Evolutionary conservation across 495 filamentous ascomycete genomes (phyloP), one percentile per base, ranked within the genome.

Genomic region (Durotheca rogersii): DNA sequence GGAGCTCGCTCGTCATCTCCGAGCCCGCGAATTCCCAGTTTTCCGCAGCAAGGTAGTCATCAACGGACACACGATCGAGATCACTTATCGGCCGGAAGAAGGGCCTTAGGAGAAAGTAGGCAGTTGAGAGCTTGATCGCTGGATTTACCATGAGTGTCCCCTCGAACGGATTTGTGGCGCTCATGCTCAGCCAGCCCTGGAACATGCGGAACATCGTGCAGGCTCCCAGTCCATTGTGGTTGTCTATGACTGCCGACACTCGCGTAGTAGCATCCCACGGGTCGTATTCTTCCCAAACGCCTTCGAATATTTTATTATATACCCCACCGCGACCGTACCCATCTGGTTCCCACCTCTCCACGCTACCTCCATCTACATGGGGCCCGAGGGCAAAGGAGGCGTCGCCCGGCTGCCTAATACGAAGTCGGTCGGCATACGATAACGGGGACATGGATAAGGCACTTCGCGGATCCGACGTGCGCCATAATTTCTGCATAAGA

Each of bases 111-210:
- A 96, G 75, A 23, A 82, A 80, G 61, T 96, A 96, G 1, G 85
- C 85, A 0, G 86, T 92, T 18, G 85, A 81, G 43, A 86, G 80
- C 42, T 73, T 75, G 15, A 91, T 66, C 59, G 92, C 72, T 5
- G 90, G 90, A 56, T 90, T 90, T n/a, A 95, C 86, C 37, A 87
- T 78, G 37, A 96, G 69, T 0, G 89, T 90, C 1, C 90, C 90
- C 63, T 93, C 85, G 6, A 81, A 78, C 0, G 86, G 85, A 0
- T 77, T 82, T 0, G 80, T 85, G 25, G 73, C 65, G 29, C 86
- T 90, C 79, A 95, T 87, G 29, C 84, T 82, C 17, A 95, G 69
- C 90, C 90, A 95, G 9, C 88, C 90, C 61, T 95, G 90, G 57
- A 86, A 91, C 78, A 90, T 89, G 3, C 90, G 78, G 67, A 91